Evolutionary conservation across 2,329 filamentous ascomycete genomes (phyloP).

Genomic region (Pestalotiopsis sp.): DNA sequence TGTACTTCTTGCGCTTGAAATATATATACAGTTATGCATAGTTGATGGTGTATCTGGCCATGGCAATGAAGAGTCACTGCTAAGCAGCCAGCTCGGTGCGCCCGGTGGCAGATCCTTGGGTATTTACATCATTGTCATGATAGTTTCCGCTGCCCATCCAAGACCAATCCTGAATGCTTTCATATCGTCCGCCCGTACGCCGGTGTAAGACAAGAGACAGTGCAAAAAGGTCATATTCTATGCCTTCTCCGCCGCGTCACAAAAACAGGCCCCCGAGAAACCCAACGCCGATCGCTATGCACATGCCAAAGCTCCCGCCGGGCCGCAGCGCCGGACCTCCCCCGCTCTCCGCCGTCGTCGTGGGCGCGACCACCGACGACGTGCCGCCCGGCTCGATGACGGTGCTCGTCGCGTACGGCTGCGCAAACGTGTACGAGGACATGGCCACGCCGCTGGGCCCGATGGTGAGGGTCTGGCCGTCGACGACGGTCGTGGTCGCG

Average conservation of each 20-base stretch:
- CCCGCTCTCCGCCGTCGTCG: conserved; percentile 24
- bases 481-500: conserved; percentile 46
- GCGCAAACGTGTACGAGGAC: conserved; percentile 45
- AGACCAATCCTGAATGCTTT: neutral
- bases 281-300: conserved; percentile 44
- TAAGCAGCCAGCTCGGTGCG: neutral
- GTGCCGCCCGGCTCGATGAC: conserved; percentile 39
- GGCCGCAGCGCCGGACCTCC: conserved; percentile 16
- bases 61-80: neutral
- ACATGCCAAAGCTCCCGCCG: conserved; percentile 23
- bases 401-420: conserved; percentile 48
- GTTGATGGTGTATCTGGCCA: neutral
- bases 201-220: neutral
- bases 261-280: conserved; percentile 27
- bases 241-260: neutral
- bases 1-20: neutral
- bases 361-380: conserved; percentile 21
- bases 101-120: neutral
- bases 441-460: conserved; percentile 52
- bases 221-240: neutral
- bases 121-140: neutral
- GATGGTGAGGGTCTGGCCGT: conserved; percentile 53
- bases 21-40: neutral
- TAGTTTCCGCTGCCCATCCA: neutral
- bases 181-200: neutral